These are phyloP conservation scores for Tetracladium setigerum DNA, from an alignment of 495 filamentous ascomycete species.

Conservation along the genomic window DNA sequence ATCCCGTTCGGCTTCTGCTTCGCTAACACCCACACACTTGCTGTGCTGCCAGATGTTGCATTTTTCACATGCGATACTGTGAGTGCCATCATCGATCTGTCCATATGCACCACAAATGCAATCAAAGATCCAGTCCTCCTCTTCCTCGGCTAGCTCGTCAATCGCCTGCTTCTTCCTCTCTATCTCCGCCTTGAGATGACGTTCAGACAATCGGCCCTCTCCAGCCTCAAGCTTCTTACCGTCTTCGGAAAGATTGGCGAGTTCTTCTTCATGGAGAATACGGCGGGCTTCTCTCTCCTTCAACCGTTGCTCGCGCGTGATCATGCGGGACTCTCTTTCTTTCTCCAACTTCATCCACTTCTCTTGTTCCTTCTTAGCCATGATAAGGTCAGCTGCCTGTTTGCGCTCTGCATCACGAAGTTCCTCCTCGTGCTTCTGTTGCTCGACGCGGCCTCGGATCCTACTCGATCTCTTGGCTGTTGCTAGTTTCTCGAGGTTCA, in stretches of 20 bases:
- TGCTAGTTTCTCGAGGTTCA: conserved; percentile 76
- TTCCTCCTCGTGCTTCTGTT: conserved; percentile 65
- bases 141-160: conserved; percentile 59
- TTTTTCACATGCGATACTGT: conserved; percentile 89
- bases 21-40: conserved; percentile 73
- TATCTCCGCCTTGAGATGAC: conserved; percentile 69
- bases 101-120: conserved; percentile 87
- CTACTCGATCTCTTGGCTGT: conserved; percentile 89
- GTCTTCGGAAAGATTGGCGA: conserved; percentile 69
- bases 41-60: conserved; percentile 98
- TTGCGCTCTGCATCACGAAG: conserved; percentile 65
- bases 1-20: conserved; percentile 70
- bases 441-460: conserved; percentile 72
- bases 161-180: conserved; percentile 68
- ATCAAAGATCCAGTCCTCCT: conserved; percentile 91
- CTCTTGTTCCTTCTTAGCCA: conserved; percentile 61
- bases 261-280: conserved; percentile 72
- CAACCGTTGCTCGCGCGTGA: conserved; percentile 75
- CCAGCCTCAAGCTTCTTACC: conserved; percentile 57
- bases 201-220: conserved; percentile 64
- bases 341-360: conserved; percentile 57
- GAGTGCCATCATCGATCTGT: conserved; percentile 85
- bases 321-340: conserved; percentile 73
- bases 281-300: conserved; percentile 77
- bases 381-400: conserved; percentile 53